Evolutionary conservation across 2,329 filamentous ascomycete genomes (phyloP).

Genomic region (Fusarium caatingaense): DNA sequence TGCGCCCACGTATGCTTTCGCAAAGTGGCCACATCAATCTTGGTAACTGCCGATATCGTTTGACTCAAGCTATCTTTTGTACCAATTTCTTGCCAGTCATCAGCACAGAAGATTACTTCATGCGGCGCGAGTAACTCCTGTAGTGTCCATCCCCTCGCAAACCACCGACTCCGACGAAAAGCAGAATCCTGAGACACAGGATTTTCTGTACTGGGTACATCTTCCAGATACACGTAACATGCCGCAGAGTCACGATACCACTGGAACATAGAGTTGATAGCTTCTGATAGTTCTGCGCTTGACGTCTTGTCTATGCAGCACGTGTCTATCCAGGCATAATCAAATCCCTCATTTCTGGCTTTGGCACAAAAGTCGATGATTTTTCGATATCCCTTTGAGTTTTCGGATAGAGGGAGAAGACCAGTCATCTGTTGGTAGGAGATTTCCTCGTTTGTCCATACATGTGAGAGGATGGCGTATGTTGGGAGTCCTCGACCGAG

Average conservation of each 20-base stretch:
- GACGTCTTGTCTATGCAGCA: conserved; percentile 26
- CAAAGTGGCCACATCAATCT: conserved; percentile 10
- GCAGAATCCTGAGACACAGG: not conserved
- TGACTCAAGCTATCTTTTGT: not conserved
- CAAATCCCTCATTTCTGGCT: conserved; percentile 16
- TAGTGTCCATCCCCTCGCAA: conserved; percentile 12
- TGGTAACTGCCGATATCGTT: not conserved
- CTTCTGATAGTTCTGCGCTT: conserved; percentile 15
- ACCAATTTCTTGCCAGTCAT: conserved; percentile 8
- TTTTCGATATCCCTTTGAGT: conserved; percentile 10
- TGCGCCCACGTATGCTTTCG: conserved; percentile 11
- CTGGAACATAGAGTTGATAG: conserved; percentile 17
- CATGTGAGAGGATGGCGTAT: conserved; percentile 19
- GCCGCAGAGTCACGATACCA: conserved; percentile 13
- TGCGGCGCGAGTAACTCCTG: conserved; percentile 19
- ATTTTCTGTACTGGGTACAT: not conserved
- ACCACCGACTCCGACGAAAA: conserved; percentile 19
- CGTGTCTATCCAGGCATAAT: conserved; percentile 21
- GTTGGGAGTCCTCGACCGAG: not conserved
- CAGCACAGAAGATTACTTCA: conserved; percentile 10
- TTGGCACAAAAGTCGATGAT: conserved; percentile 18
- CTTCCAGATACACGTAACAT: conserved; percentile 11
- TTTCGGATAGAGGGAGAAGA: not conserved
- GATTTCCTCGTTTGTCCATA: conserved; percentile 10
- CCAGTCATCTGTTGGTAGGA: conserved; percentile 6